These are phyloP conservation scores for Nemania sp. DNA, from an alignment of 2,329 filamentous ascomycete genomes.

Conservation along the genomic window DNA sequence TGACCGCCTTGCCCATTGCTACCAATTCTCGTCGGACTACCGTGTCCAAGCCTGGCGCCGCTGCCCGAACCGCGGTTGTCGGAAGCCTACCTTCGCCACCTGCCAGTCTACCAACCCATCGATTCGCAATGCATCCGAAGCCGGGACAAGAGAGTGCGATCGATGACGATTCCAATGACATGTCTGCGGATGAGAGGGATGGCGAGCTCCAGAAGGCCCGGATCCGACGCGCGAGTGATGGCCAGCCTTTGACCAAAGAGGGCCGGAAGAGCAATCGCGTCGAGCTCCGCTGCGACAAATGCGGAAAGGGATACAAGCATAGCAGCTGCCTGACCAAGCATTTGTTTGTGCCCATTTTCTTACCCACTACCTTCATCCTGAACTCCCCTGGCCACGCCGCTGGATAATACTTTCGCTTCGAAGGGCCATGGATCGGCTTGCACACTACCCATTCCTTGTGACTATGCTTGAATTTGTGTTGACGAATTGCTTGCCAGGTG, in stretches of 20 bases:
- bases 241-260: slow-evolving; percentile 78
- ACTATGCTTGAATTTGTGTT: slow-evolving; percentile 40
- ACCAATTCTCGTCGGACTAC: slow-evolving; percentile 65
- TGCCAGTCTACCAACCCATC: slow-evolving; percentile 67
- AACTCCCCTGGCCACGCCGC: slow-evolving; percentile 33
- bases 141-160: slow-evolving; percentile 64
- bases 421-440: slow-evolving; percentile 38
- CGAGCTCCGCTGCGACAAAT: slow-evolving; percentile 95
- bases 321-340: slow-evolving; percentile 99
- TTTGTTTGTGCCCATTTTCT: slow-evolving; percentile 84
- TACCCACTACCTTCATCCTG: slow-evolving; percentile 46
- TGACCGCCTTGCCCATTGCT: slow-evolving; percentile 59
- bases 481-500: slow-evolving; percentile 68
- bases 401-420: slow-evolving; percentile 33
- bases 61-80: slow-evolving; percentile 55
- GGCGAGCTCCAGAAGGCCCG: slow-evolving; percentile 53
- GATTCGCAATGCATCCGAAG: slow-evolving; percentile 54
- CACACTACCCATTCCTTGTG: slow-evolving; percentile 32
- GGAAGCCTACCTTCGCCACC: slow-evolving; percentile 66
- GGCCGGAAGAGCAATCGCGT: slow-evolving; percentile 78
- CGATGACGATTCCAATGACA: slow-evolving; percentile 67
- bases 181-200: slow-evolving; percentile 58
- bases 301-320: slow-evolving; percentile 99
- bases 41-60: slow-evolving; percentile 66
- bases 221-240: slow-evolving; percentile 75